These are phyloP conservation scores for Fusarium sp. DNA, from an alignment of 2,329 filamentous ascomycete genomes.

Conservation along the genomic window DNA sequence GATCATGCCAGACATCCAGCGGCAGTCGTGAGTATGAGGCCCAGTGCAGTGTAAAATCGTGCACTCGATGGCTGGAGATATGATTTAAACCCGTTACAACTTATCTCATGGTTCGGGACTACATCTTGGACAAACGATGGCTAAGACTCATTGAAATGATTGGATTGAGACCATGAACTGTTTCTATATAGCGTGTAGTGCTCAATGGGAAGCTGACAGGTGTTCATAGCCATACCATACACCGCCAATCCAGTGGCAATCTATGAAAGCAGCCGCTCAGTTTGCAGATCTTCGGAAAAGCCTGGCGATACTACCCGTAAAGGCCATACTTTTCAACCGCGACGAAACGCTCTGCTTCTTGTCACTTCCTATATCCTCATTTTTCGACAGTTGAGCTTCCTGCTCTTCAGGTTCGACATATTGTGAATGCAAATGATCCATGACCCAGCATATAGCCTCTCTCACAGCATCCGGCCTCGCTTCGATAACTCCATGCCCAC, in stretches of 20 bases:
- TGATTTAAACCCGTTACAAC: too few species aligned
- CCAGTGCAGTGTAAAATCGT: too few species aligned
- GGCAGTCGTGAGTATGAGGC: too few species aligned
- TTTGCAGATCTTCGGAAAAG: background rate
- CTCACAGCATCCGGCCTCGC: conserved; percentile 32
- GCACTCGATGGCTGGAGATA: too few species aligned
- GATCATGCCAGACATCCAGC: background rate
- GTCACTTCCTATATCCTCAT: rapidly evolving
- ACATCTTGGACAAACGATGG: too few species aligned
- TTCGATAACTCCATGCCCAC: conserved; percentile 33
- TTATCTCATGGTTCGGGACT: too few species aligned
- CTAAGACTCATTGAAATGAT: too few species aligned
- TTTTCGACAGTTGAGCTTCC: rapidly evolving
- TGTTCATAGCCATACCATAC: too few species aligned
- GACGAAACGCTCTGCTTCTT: background rate
- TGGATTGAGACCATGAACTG: too few species aligned
- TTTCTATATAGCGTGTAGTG: too few species aligned
- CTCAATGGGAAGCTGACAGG: too few species aligned
- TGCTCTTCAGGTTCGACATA: rapidly evolving
- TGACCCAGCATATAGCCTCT: conserved; percentile 31
- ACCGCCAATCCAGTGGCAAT: background rate
- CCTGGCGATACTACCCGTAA: background rate
- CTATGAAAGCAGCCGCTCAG: background rate
- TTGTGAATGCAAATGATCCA: conserved; percentile 7
- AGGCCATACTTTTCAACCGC: background rate